phyloP scores from a whole-genome alignment of 495 filamentous ascomycete species.

The Podospora pseudocomata region DNA sequence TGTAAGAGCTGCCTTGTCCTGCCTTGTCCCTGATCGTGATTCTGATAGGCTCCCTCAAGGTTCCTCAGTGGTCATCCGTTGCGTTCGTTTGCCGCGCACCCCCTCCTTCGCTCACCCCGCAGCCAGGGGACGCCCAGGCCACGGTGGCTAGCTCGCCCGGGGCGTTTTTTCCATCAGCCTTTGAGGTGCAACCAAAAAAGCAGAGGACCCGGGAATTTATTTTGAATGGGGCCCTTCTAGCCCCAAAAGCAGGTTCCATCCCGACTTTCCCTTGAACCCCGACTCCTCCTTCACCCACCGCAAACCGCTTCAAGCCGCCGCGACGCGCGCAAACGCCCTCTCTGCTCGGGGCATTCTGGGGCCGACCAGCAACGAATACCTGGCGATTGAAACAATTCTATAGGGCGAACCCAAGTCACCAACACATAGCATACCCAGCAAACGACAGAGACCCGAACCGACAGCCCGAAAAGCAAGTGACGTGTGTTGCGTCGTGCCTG shows the following conservation, averaged over 20 bases:
- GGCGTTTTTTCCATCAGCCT: not conserved
- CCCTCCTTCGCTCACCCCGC: conserved; percentile 1
- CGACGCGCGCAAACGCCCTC: conserved; percentile 1
- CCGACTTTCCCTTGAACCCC: conserved; percentile 18
- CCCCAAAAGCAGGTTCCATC: conserved; percentile 25
- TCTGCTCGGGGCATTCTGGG: not conserved
- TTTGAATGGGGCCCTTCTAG: conserved; percentile 13
- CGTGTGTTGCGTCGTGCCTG: not conserved
- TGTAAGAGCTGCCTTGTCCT: not conserved
- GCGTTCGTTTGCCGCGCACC: not conserved
- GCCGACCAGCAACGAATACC: not conserved
- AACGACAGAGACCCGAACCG: not conserved
- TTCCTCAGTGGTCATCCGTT: not conserved
- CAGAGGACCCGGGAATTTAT: not conserved
- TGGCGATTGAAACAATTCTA: not conserved
- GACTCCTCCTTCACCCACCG: conserved; percentile 25
- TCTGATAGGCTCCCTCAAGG: not conserved
- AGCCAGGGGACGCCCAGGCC: not conserved
- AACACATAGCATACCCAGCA: not conserved
- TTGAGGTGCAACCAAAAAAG: not conserved
- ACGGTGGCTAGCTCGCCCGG: not conserved
- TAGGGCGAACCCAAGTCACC: not conserved
- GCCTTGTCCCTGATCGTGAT: not conserved
- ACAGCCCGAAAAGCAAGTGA: not conserved
- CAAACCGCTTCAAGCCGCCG: conserved; percentile 36